Percentiles rank a stretch among this genome's conserved stretches.
Evolutionary conservation across 805 yeast species (phyloP).

Genomic region (Cyberlindnera suaveolens): DNA sequence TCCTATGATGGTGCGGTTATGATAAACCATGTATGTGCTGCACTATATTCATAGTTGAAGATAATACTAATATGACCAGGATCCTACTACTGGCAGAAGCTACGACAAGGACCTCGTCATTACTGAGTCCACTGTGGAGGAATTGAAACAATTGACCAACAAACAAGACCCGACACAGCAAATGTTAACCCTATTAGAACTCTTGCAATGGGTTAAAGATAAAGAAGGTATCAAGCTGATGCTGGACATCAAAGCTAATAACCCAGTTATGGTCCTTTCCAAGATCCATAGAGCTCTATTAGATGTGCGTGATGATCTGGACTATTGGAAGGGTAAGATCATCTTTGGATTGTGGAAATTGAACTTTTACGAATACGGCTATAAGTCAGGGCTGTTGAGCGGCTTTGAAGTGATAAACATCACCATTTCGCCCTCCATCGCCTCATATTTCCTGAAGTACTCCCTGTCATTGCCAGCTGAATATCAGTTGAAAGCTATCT

Average conservation of each 20-base stretch:
- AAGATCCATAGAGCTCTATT: slow-evolving; percentile 32
- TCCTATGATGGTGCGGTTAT: slow-evolving; percentile 48
- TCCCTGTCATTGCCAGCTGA: slow-evolving; percentile 30
- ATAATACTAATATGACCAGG: slow-evolving; percentile 19
- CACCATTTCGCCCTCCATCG: slow-evolving; percentile 28
- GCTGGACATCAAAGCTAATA: slow-evolving; percentile 47
- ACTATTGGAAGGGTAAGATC: slow-evolving; percentile 38
- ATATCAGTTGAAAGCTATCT: slow-evolving; percentile 51
- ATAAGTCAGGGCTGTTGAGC: slow-evolving; percentile 30
- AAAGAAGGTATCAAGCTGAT: slow-evolving; percentile 26
- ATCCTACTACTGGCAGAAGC: slow-evolving; percentile 41
- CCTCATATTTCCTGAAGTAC: slow-evolving; percentile 29
- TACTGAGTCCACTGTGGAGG: slow-evolving; percentile 29
- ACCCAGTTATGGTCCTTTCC: slow-evolving; percentile 36
- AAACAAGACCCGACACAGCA: slow-evolving; percentile 26
- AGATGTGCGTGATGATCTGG: slow-evolving; percentile 31
- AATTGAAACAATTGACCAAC: slow-evolving; percentile 31
- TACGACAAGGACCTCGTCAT: slow-evolving; percentile 36
- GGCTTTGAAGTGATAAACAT: slow-evolving; percentile 31
- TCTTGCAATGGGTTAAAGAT: slow-evolving; percentile 30
- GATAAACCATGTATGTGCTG: slow-evolving; percentile 34
- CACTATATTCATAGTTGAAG: background rate
- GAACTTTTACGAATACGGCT: slow-evolving; percentile 38
- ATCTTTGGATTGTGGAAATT: slow-evolving; percentile 50
- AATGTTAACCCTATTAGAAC: slow-evolving; percentile 37